These are phyloP conservation scores for Aspergillus pseudoviridinutans DNA, from an alignment of 2,329 filamentous ascomycete genomes.

Conservation along the genomic window DNA sequence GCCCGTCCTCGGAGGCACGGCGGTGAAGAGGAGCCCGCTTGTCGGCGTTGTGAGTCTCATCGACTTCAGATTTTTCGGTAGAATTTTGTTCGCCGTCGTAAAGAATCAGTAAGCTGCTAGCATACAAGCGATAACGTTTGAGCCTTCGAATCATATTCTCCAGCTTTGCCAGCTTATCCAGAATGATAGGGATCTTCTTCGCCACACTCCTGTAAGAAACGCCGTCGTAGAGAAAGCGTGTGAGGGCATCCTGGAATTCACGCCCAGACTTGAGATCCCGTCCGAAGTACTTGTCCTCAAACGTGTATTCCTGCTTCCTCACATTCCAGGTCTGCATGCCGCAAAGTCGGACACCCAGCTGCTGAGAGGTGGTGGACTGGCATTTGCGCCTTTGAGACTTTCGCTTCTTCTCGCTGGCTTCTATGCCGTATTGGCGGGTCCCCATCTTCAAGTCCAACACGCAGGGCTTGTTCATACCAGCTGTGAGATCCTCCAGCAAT, in stretches of 20 bases:
- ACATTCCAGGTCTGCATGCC: slow-evolving; percentile 96
- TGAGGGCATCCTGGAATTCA: slow-evolving; percentile 85
- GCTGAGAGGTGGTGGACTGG: slow-evolving; percentile 81
- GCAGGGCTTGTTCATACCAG: slow-evolving; percentile 93
- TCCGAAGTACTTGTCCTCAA: slow-evolving; percentile 97
- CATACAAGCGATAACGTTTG: slow-evolving; percentile 88
- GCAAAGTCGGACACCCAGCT: slow-evolving; percentile 89
- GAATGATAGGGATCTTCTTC: slow-evolving; percentile 79
- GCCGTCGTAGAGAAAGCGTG: slow-evolving; percentile 86
- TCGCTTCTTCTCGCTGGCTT: slow-evolving; percentile 87
- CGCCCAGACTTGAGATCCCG: slow-evolving; percentile 79
- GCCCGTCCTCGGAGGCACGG: slow-evolving; percentile 31
- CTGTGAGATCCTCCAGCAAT: slow-evolving; percentile 87
- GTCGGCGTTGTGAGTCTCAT: slow-evolving; percentile 19
- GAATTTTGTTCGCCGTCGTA: slow-evolving; percentile 71
- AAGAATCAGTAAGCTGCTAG: slow-evolving; percentile 88
- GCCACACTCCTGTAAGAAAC: slow-evolving; percentile 74
- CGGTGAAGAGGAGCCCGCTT: slow-evolving; percentile 33
- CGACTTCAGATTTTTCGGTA: slow-evolving; percentile 16
- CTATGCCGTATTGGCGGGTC: slow-evolving; percentile 91
- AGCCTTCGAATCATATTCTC: slow-evolving; percentile 78
- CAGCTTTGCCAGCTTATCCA: slow-evolving; percentile 77
- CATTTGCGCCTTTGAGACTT: slow-evolving; percentile 91
- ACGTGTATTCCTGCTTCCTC: slow-evolving; percentile 77
- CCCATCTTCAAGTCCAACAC: slow-evolving; percentile 99